These are phyloP conservation scores for Pseudopithomyces maydicus DNA, from an alignment of 2,329 filamentous ascomycete species.

Conservation along the genomic window DNA sequence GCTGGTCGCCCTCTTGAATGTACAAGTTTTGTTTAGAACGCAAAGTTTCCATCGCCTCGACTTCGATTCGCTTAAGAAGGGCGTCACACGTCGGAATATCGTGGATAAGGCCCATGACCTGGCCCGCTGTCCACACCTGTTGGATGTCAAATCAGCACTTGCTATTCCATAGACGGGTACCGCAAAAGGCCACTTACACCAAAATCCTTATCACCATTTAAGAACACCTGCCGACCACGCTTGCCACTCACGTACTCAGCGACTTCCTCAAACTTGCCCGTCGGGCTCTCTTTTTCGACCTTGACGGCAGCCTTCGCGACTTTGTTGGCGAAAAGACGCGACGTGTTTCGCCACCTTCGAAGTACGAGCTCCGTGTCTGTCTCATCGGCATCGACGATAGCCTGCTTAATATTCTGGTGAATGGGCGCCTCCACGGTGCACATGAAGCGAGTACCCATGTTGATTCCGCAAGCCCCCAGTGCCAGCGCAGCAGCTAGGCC, in stretches of 20 bases:
- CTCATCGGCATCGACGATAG: conserved; percentile 87
- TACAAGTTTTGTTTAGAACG: conserved; percentile 45
- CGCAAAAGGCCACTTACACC: conserved; percentile 54
- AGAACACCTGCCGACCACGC: conserved; percentile 86
- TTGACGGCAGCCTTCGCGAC: conserved; percentile 79
- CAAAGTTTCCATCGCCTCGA: conserved; percentile 51
- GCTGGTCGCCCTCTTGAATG: conserved; percentile 26
- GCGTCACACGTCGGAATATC: conserved; percentile 56
- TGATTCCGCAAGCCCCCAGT: conserved; percentile 90
- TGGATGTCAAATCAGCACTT: not conserved
- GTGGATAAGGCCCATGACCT: conserved; percentile 74
- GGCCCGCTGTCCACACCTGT: conserved; percentile 96
- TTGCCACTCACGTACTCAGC: conserved; percentile 87
- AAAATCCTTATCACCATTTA: conserved; percentile 87
- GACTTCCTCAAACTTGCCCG: conserved; percentile 88
- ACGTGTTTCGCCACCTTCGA: conserved; percentile 91
- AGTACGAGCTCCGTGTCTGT: conserved; percentile 89
- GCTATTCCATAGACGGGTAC: not conserved
- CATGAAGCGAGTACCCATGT: conserved; percentile 99
- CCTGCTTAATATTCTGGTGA: conserved; percentile 90
- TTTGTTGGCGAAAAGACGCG: conserved; percentile 86
- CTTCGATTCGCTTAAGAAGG: conserved; percentile 53
- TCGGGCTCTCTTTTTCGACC: conserved; percentile 80
- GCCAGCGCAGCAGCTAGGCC: conserved; percentile 89
- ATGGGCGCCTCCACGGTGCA: conserved; percentile 92